Evolutionary conservation across 2,329 filamentous ascomycete genomes (phyloP).

Genomic region (Sclerotinia spermophila): DNA sequence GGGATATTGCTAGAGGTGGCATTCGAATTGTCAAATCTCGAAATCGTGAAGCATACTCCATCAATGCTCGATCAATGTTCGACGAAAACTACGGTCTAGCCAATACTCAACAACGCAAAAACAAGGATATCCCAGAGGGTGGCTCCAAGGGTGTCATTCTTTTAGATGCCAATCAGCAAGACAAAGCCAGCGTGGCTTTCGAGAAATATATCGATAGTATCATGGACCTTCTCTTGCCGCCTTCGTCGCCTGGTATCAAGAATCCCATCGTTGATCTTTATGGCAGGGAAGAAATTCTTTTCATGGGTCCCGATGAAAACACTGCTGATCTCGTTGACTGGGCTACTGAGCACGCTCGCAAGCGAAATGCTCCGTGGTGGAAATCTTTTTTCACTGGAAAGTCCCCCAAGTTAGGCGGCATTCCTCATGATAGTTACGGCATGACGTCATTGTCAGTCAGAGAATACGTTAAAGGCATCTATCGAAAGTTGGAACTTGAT

Average conservation of each 20-base stretch:
- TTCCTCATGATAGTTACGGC: conserved; percentile 92
- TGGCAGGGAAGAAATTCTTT: conserved; percentile 92
- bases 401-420: conserved; percentile 91
- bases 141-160: conserved; percentile 97
- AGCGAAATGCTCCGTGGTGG: conserved; percentile 93
- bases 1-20: conserved; percentile 92
- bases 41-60: conserved; percentile 91
- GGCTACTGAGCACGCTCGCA: conserved; percentile 93
- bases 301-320: conserved; percentile 99
- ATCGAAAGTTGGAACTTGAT: conserved; percentile 90
- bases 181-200: conserved; percentile 87
- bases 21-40: conserved; percentile 98
- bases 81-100: conserved; percentile 99
- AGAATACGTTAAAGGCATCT: conserved; percentile 94
- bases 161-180: conserved; percentile 88
- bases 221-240: conserved; percentile 85
- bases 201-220: conserved; percentile 99
- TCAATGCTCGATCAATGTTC: conserved; percentile 94
- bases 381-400: conserved; percentile 99
- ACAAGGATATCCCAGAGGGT: conserved; percentile 98
- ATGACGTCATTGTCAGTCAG: conserved; percentile 98
- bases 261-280: conserved; percentile 96
- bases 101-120: conserved; percentile 98
- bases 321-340: conserved; percentile 95
- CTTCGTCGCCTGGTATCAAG: conserved; percentile 93